These are phyloP conservation scores for Spencermartinsiella europaea DNA, from an alignment of 805 yeast genomes.

Conservation along the genomic window DNA sequence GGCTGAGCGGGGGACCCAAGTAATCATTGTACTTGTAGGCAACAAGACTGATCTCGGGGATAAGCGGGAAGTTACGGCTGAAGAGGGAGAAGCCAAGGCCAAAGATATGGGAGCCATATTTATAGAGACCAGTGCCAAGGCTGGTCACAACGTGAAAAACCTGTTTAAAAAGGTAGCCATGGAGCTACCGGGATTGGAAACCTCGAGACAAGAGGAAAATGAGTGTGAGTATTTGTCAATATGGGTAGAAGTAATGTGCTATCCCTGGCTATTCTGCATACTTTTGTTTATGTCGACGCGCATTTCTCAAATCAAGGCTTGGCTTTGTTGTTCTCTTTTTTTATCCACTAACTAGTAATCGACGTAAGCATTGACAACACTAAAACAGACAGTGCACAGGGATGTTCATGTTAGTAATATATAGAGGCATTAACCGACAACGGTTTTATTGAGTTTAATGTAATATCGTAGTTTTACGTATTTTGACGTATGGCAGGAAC, in stretches of 20 bases:
- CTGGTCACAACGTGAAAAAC: slow-evolving; percentile 87
- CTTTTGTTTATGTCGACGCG: neutral
- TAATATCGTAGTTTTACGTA: too few relatives aligned
- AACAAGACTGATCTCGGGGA: slow-evolving; percentile 83
- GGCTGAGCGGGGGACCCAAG: slow-evolving; percentile 86
- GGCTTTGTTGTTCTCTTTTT: neutral
- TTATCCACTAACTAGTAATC: slow-evolving; percentile 9
- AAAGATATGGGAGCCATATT: slow-evolving; percentile 70
- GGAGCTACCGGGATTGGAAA: slow-evolving; percentile 77
- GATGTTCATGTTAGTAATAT: slow-evolving; percentile 13
- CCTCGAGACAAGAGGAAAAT: slow-evolving; percentile 21
- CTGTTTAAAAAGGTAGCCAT: slow-evolving; percentile 88
- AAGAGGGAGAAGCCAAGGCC: slow-evolving; percentile 83
- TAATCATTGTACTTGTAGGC: slow-evolving; percentile 84
- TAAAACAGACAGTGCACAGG: slow-evolving; percentile 3
- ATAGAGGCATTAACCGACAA: neutral
- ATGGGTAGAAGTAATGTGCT: too few relatives aligned
- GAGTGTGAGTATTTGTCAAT: slow-evolving; percentile 17
- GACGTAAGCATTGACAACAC: slow-evolving; percentile 19
- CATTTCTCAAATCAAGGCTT: neutral
- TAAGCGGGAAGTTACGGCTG: slow-evolving; percentile 78
- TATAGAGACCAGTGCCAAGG: slow-evolving; percentile 92
- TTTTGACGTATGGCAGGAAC: too few relatives aligned
- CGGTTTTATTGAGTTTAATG: neutral
- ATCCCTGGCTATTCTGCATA: neutral